phyloP scores from a whole-genome alignment of 306 rosid genomes.

The Castanea crenata region DNA sequence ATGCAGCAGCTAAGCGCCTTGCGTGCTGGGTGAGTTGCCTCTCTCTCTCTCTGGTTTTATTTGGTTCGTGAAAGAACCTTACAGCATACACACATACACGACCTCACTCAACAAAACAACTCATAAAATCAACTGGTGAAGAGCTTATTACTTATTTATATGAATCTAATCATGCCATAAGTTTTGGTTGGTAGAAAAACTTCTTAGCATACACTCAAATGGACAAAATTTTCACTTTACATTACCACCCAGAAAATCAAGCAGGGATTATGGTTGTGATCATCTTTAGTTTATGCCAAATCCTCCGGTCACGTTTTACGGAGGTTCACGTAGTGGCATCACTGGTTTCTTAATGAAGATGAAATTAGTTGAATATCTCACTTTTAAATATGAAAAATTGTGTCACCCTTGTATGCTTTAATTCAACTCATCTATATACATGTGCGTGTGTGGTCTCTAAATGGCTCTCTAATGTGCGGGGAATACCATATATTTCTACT shows the following conservation, averaged over 20 bases:
- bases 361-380: background rate
- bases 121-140: background rate
- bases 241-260: background rate
- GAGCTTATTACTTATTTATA: background rate
- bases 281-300: background rate
- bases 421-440: background rate
- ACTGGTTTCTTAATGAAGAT: background rate
- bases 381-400: background rate
- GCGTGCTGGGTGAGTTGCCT: conserved; percentile 85
- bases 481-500: background rate
- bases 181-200: no score
- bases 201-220: no score
- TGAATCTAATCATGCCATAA: no score
- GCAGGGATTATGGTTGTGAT: background rate
- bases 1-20: conserved; percentile 85
- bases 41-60: background rate
- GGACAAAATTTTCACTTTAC: background rate
- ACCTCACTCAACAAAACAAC: background rate
- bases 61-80: background rate
- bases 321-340: background rate
- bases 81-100: background rate
- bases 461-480: background rate
- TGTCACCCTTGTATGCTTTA: background rate
- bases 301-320: background rate
- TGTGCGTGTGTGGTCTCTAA: background rate